phyloP scores from a whole-genome alignment of 2,329 filamentous ascomycete genomes.

The Cladosporium oxysporum region DNA sequence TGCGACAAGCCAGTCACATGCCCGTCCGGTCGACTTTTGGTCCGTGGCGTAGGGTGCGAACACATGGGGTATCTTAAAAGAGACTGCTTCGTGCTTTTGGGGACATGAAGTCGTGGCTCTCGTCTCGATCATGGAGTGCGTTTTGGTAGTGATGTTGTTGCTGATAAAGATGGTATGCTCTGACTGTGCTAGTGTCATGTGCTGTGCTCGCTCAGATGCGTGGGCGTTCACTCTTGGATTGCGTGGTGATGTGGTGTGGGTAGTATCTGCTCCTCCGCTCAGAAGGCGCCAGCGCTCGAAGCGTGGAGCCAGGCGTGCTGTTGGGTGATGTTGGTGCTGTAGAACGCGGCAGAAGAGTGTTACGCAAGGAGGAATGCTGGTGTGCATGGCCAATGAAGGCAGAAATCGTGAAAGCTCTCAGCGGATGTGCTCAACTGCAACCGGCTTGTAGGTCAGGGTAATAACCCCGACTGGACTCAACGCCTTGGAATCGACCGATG shows the following conservation, averaged over 20 bases:
- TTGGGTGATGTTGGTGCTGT: slow-evolving; percentile 1
- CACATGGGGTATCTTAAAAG: not conserved
- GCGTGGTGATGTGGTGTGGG: not conserved
- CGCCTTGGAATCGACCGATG: slow-evolving; percentile 48
- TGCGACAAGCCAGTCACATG: not conserved
- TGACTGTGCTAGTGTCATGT: not conserved
- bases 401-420: not conserved
- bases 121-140: not conserved
- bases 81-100: not conserved
- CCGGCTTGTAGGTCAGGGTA: slow-evolving; percentile 47
- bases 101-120: not conserved
- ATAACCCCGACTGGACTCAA: slow-evolving; percentile 50
- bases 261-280: not conserved
- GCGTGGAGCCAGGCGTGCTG: slow-evolving; percentile 8
- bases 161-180: not conserved
- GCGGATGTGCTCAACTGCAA: slow-evolving; percentile 27
- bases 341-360: slow-evolving; percentile 14
- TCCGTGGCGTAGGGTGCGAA: not conserved
- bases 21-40: not conserved
- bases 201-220: not conserved
- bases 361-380: slow-evolving; percentile 1
- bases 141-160: not conserved
- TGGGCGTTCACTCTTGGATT: not conserved
- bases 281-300: slow-evolving; percentile 11
- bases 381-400: slow-evolving; percentile 9